A percentile compares a stretch with the other conserved stretches of the same genome.
Conservation (phyloP, 108 stramenopile genomes). For the Nitzschia putrida region DNA sequence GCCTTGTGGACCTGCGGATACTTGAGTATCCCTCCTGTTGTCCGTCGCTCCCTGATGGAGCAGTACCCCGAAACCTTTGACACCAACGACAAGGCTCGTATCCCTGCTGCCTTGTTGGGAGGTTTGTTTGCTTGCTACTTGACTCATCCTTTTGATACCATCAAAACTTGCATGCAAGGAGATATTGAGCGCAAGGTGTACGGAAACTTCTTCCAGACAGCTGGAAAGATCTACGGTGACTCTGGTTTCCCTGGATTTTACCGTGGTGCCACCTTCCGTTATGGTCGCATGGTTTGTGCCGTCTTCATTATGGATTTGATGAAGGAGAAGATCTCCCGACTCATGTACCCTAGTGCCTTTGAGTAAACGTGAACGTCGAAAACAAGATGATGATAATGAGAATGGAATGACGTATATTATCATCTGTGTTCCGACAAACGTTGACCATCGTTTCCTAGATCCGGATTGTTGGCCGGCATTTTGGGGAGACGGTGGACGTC, state of each 20-base stretch:
- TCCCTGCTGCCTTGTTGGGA: constrained; percentile 86
- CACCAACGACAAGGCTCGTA: constrained; percentile 81
- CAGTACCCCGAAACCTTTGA: constrained; percentile 78
- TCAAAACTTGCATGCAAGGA: constrained; percentile 96
- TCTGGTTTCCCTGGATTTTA: constrained; percentile 84
- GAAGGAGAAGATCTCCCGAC: constrained; percentile 57
- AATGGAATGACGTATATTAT: no score
- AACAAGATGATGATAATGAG: no score
- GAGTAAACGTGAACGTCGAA: constrained; percentile 3
- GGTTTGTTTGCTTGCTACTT: constrained; percentile 87
- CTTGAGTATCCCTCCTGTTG: constrained; percentile 85
- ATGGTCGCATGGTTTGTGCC: constrained; percentile 90
- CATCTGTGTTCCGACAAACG: no score
- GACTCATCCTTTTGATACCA: constrained; percentile 90
- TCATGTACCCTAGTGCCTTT: constrained; percentile 65
- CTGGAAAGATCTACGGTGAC: constrained; percentile 56
- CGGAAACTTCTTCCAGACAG: constrained; percentile 77
- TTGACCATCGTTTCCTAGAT: no score
- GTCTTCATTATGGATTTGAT: constrained; percentile 90
- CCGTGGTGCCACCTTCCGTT: constrained; percentile 89
- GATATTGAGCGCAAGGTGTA: constrained; percentile 84
- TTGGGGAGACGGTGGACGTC: no score
- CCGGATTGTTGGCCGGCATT: no score
- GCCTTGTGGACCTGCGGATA: constrained; percentile 92
- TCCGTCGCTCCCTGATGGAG: constrained; percentile 72